Percentiles rank a stretch among this genome's conserved stretches.
phyloP scores from a whole-genome alignment of 306 rosid species.

The Oemleria cerasiformis region DNA sequence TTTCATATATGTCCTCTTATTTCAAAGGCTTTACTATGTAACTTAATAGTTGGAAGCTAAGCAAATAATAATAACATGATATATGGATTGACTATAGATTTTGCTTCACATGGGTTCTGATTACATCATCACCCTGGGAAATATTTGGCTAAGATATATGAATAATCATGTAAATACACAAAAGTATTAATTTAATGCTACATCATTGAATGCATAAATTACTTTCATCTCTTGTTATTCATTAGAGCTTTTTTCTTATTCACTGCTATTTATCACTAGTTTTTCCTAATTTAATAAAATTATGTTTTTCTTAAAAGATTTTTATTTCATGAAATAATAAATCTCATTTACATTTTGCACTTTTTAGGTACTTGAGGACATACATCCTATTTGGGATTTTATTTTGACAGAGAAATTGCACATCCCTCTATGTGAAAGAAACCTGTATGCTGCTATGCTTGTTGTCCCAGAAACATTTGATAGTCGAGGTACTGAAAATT shows the following conservation, averaged over 20 bases:
- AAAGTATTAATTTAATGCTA: not conserved
- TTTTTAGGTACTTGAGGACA: conserved; percentile 77
- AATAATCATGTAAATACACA: not conserved
- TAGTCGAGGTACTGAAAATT: no score
- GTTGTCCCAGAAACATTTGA: conserved; percentile 18
- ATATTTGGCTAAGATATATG: not conserved
- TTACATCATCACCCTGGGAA: not conserved
- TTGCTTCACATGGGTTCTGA: conserved; percentile 17
- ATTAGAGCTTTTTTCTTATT: no score
- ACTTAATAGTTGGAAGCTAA: no score
- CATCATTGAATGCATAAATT: not conserved
- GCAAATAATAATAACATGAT: no score
- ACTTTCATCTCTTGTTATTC: no score
- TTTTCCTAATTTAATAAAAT: no score
- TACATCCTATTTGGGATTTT: conserved; percentile 90
- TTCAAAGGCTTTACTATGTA: no score
- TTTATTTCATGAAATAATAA: not conserved
- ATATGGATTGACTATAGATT: conserved; percentile 1
- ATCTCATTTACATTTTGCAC: conserved; percentile 25
- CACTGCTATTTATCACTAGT: no score
- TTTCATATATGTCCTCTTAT: no score
- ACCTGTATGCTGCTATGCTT: conserved; percentile 74
- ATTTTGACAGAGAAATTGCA: conserved; percentile 75
- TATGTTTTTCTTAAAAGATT: no score
- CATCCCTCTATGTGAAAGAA: conserved; percentile 72